Evolutionary conservation across 352 stramenopile genomes (phyloP), one percentile per base, ranked within the genome.

Genomic region (Globisporangium nodosum): DNA sequence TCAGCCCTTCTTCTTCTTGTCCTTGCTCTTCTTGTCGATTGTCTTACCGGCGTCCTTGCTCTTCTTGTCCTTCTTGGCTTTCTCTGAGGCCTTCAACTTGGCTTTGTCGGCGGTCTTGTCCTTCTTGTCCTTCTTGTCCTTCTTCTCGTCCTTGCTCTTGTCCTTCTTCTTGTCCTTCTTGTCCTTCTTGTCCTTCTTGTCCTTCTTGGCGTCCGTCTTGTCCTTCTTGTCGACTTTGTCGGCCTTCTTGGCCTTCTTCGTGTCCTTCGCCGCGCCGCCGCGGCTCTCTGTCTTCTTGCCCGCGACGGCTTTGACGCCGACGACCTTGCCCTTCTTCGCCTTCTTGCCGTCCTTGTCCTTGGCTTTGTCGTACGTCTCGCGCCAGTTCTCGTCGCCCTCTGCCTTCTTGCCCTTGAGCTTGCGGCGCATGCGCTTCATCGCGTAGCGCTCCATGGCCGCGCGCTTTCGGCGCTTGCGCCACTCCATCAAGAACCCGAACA

Each of bases 351-450:
- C 70, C 47, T 65, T 68, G 59, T 87, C 73, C 37, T 90, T 88
- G 42, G 72, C 76, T 5, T 77, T 54, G 54, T 88, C 76, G 51
- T 88, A 90, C 37, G 85, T 88, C 56, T 87, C 76, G 3, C 81
- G 66, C 84, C 85, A 94, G 66, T 96, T 84, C 0, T 70, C 76
- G 30, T 91, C 84, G 1, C 69, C 70, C 3, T 76, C 55, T 3
- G 15, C 56, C 75, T 91, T 86, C 43, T 80, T 87, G 61, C 78
- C 85, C 64, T 97, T 97, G 63, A 98, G 89, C 62, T 98, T 98
- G 50, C 94, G 73, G 4, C 91, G 77, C 82, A 98, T 96, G 52
- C 93, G 86, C 66, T 98, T 97, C 74, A 98, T 96, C 5, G 91
- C 89, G 63, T 98, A 98, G n/a, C 88, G 83, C 61, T 98, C 87